phyloP scores from a whole-genome alignment of 345 rosid genomes.

The Melaleuca quinquenervia region DNA sequence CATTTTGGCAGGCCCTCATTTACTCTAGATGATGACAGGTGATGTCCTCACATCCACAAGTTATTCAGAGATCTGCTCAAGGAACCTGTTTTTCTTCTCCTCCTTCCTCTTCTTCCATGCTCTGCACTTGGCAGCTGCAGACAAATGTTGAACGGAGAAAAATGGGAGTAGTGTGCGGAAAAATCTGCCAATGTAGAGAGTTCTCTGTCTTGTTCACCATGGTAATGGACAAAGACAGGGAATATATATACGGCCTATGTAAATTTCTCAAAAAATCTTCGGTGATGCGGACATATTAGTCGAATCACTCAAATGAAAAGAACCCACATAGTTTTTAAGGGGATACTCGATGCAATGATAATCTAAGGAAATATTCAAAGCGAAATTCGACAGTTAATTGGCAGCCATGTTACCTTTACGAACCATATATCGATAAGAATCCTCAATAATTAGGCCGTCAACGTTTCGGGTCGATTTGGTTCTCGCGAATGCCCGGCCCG shows the following conservation, averaged over 20 bases:
- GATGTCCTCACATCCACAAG: background rate
- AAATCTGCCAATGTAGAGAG: background rate
- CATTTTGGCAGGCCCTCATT: background rate
- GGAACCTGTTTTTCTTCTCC: background rate
- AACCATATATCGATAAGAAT: too few species aligned
- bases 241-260: too few species aligned
- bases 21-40: background rate
- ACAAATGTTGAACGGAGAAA: background rate
- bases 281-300: fast-evolving
- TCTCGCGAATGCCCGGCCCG: too few species aligned
- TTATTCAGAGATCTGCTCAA: background rate
- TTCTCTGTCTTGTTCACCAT: background rate
- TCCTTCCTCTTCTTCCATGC: background rate
- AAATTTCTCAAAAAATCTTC: background rate
- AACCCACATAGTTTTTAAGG: background rate
- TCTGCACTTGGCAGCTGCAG: background rate
- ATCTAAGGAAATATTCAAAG: too few species aligned
- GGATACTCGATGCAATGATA: background rate
- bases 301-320: background rate
- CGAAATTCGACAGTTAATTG: too few species aligned
- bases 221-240: too few species aligned
- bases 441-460: background rate
- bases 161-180: background rate
- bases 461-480: too few species aligned
- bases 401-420: background rate